A percentile compares a stretch with the other conserved stretches of the same genome.
phyloP scores from a whole-genome alignment of 2,329 filamentous ascomycete genomes.

The Fusarium algeriense region DNA sequence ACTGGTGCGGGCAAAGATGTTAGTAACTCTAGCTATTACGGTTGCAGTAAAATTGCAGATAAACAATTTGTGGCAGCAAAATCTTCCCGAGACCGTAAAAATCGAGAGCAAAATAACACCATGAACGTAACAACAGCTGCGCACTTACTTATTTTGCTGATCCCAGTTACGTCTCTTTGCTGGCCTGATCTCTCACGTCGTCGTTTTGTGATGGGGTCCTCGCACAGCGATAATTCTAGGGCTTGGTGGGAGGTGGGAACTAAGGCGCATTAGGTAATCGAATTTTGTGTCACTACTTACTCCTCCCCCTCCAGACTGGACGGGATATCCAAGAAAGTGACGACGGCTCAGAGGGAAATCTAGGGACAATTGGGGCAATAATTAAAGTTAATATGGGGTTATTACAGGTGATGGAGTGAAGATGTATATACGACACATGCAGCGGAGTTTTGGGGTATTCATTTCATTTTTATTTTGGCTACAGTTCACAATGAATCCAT shows the following conservation, averaged over 20 bases:
- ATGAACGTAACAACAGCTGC: slow-evolving; percentile 30
- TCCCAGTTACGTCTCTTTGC: slow-evolving; percentile 51
- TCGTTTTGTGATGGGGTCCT: slow-evolving; percentile 57
- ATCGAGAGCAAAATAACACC: slow-evolving; percentile 22
- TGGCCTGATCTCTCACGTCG: slow-evolving; percentile 50
- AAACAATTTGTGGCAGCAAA: slow-evolving; percentile 37
- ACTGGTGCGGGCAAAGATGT: slow-evolving; percentile 51
- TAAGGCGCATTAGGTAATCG: slow-evolving; percentile 59
- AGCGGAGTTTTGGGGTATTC: slow-evolving; percentile 43
- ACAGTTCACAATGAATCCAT: slow-evolving; percentile 51
- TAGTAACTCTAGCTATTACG: slow-evolving; percentile 39
- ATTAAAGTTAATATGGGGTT: slow-evolving; percentile 18
- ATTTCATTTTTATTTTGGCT: slow-evolving; percentile 49
- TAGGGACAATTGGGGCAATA: slow-evolving; percentile 2
- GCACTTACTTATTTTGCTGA: slow-evolving; percentile 54
- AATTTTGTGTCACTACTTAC: slow-evolving; percentile 20
- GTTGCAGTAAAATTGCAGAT: slow-evolving; percentile 34
- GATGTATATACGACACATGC: not conserved
- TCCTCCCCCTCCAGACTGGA: slow-evolving; percentile 18
- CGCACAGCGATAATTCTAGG: slow-evolving; percentile 59
- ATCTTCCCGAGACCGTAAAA: slow-evolving; percentile 29
- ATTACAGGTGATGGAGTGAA: not conserved
- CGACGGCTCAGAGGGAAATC: slow-evolving; percentile 14
- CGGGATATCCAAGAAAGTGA: slow-evolving; percentile 10
- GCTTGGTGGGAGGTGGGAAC: slow-evolving; percentile 56